Base-by-base conservation (phyloP, 1,139 yeast genomes). In the Lipomyces yarrowii region DNA sequence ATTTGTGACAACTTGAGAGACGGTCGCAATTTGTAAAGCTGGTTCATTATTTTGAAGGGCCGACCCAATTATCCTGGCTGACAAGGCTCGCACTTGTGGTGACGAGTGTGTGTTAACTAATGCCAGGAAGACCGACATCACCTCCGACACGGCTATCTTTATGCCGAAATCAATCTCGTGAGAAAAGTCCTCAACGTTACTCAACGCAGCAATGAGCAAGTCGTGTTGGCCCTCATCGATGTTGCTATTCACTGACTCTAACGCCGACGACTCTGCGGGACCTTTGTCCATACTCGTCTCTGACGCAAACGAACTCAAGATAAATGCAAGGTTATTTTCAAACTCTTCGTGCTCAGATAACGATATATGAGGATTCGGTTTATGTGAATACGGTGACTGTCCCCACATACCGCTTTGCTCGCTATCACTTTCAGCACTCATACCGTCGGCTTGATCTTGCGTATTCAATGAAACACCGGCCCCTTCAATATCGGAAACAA, bases 121-220 rank as follows among this genome's bases (percentile, higher is more conserved):
- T 8, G 72, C 69, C 23, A 77, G 64, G 53, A 78, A 68, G n/a
- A 64, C 65, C 4, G 66, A 54, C 71, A 70, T 10, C 70, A 69
- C 59, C 64, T 70, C 59, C 70, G 71, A 64, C 54, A 73, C 74
- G 21, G 78, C 76, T 56, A 83, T 73, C 39, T 78, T 78, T 3
- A 78, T 79, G 0, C 94, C 94, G 71, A 82, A 83, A 64, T 89
- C 90, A 33, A 84, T 75, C 71, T 88, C 93, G 72, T 89, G 91
- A 56, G 89, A 83, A 70, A 84, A 77, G 8, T 89, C 93, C 10
- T 81, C 82, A 66, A 89, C 75, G 0, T 79, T 77, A 32, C 84
- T 85, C 56, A 88, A 77, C 0, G 84, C 79, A 3, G 63, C 32
- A 13, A 54, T 26, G 7, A 68, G 51, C 15, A 48, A 6, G 2